These are phyloP conservation scores for Jaenimonas drosophilae DNA, from an alignment of 208 protist genomes.

Conservation along the genomic window DNA sequence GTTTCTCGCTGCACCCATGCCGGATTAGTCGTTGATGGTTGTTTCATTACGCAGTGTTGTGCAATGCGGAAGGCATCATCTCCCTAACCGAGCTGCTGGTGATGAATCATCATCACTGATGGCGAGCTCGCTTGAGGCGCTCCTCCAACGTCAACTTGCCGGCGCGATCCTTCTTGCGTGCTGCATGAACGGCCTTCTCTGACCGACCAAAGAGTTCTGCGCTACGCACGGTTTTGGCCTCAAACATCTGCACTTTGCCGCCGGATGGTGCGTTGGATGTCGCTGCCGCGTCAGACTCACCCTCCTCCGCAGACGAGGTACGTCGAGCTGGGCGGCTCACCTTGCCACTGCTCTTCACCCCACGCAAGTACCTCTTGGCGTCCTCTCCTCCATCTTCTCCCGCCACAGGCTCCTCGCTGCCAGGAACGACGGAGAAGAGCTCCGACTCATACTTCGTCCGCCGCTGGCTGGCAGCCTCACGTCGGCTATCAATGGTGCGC, in stretches of 20 bases:
- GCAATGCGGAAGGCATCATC: no score
- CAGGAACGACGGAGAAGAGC: constrained; percentile 69
- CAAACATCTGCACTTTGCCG: constrained; percentile 63
- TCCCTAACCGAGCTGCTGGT: no score
- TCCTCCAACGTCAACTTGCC: constrained; percentile 73
- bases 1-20: no score
- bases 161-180: constrained; percentile 50
- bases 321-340: constrained; percentile 6
- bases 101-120: constrained; percentile 4
- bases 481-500: constrained; percentile 68
- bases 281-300: constrained; percentile 1
- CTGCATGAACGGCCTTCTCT: constrained; percentile 66
- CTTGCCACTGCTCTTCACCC: constrained; percentile 72
- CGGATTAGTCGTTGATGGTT: no score
- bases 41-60: no score
- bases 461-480: constrained; percentile 44
- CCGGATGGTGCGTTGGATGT: neutral
- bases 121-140: constrained; percentile 31
- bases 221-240: constrained; percentile 38
- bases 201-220: constrained; percentile 57
- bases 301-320: constrained; percentile 1
- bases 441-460: constrained; percentile 64
- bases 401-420: constrained; percentile 11
- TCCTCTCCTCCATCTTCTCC: constrained; percentile 24
- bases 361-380: constrained; percentile 40